Base-by-base conservation (phyloP, 768 basidiomycete species). In the Auricularia auricula-judae region DNA sequence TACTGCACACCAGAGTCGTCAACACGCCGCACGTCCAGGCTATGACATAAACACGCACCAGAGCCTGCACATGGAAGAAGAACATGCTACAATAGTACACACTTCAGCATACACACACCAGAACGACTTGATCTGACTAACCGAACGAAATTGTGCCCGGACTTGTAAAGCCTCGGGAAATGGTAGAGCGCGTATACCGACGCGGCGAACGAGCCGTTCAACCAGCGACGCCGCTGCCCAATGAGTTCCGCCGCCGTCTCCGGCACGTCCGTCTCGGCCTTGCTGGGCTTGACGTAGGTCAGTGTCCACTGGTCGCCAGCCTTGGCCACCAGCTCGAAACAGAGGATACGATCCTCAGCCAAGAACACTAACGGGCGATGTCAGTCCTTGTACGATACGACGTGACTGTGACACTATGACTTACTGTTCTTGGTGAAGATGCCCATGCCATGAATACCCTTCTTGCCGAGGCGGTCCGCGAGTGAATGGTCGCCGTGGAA, bases 281-380 rank as follows among this genome's bases (percentile, higher is more conserved):
- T 98, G 71, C 89, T 90, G 11, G 93, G 92, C 75, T 98, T 97
- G 72, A 98, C 95, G 69, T 90, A 90, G 14, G 88, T 88, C 70
- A 98, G 77, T 2, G 88, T 91, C 96, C 96, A 98, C 66, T 82
- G 79, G 67, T 92, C 91, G 53, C 83, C 82, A 1, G 83, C 86
- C 75, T 98, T 98, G 11, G 95, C 93, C 23, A 95, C 94, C 63
- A 98, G 80, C 74, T 98, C 95, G 76, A 98, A 98, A 76, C 95
- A 98, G 34, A 98, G 82, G 68, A 98, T 98, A 79, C 95, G 91
- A 80, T 96, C 93, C 77, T 95, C 93, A 64, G 93, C 93, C 71
- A 90, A 76, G 78, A 86, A 86, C 86, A 87, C 69, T 70, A 21
- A 56, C 10, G 5, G 11, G 56, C 14, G 12, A 3, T 21, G n/a